phyloP scores from a whole-genome alignment of 2,329 filamentous ascomycete genomes.

The Talaromyces sp. region DNA sequence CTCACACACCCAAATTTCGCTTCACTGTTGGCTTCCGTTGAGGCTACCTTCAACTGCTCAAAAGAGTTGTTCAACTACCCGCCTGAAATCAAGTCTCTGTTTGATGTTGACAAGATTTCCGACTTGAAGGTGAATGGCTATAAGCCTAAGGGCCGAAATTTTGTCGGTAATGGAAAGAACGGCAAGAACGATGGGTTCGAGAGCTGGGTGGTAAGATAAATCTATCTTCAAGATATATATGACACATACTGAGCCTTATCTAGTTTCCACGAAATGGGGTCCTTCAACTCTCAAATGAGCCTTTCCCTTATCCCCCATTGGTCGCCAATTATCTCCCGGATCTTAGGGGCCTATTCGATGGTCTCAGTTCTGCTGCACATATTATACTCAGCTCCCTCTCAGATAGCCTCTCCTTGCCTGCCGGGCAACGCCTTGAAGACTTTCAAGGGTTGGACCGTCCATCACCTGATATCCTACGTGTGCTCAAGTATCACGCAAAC shows the following conservation, averaged over 20 bases:
- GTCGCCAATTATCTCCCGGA: conserved; percentile 1
- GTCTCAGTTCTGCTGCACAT: conserved; percentile 2
- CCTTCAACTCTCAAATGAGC: conserved; percentile 8
- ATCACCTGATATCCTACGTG: conserved; percentile 2
- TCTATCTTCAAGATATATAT: background rate
- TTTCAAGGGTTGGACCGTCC: conserved; percentile 1
- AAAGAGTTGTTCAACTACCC: conserved; percentile 7
- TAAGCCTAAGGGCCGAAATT: background rate
- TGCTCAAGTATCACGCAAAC: conserved; percentile 3
- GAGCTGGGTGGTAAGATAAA: conserved; percentile 5
- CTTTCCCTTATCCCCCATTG: conserved; percentile 7
- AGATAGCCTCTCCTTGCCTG: background rate
- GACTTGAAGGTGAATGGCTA: conserved; percentile 9
- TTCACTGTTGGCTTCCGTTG: background rate
- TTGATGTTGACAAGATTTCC: conserved; percentile 8
- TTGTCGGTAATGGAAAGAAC: conserved; percentile 1
- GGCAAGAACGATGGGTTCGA: conserved; percentile 9
- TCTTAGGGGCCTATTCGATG: background rate
- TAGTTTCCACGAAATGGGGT: conserved; percentile 4
- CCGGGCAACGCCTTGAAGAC: conserved; percentile 5
- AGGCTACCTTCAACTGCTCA: conserved; percentile 8
- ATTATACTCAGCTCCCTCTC: conserved; percentile 3
- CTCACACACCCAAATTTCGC: background rate
- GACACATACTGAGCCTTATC: background rate
- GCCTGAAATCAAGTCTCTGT: conserved; percentile 2